Evolutionary conservation across 2,329 filamentous ascomycete genomes (phyloP), one percentile per base, ranked within the genome.

Genomic region (Sarocladium strictum): DNA sequence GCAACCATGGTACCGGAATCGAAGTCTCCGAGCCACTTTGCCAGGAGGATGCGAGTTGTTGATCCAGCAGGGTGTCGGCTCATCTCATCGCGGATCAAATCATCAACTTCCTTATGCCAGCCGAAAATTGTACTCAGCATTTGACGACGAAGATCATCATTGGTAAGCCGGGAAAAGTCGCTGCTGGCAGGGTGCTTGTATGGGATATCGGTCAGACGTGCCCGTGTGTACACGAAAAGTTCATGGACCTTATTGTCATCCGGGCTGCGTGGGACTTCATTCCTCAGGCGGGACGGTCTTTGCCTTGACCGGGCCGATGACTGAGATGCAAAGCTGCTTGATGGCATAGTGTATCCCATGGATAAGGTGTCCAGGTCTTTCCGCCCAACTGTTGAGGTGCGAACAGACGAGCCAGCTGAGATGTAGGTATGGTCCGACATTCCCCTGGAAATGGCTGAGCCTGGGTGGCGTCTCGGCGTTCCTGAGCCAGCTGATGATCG

Each of bases 81-180:
- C 73, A 96, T 77, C 68, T 99, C 94, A 67, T 97, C 92, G 10
- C 85, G 81, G 54, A 99, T 83, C 50, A 99, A 72, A 43, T 86
- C 85, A 45, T 90, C 81, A 38, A 93, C 85, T 61, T 96, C 90
- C 54, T 86, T 85, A 53, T 93, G 86, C 92, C 94, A 99, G 2
- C 94, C 94, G 68, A 99, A 99, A 2, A 99, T 91, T 5, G 92
- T 87, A 61, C 81, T 89, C 3, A 99, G 79, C 92, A 99, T 97
- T 68, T 97, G 92, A 47, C 80, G 81, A 49, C 93, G 85, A 43
- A 97, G 78, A 60, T 96, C 86, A 61, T 97, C 87, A 57, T 85
- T 86, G 2, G 87, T 89, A 23, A 90, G 71, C 26, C 78, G 79
- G 2, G 74, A 69, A 54, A 83, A 78, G 59, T 86, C 80, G 14